Percentiles rank a stretch among this genome's conserved stretches.
Evolutionary conservation across 2,329 filamentous ascomycete genomes (phyloP).

Genomic region (Ophiostoma piceae): DNA sequence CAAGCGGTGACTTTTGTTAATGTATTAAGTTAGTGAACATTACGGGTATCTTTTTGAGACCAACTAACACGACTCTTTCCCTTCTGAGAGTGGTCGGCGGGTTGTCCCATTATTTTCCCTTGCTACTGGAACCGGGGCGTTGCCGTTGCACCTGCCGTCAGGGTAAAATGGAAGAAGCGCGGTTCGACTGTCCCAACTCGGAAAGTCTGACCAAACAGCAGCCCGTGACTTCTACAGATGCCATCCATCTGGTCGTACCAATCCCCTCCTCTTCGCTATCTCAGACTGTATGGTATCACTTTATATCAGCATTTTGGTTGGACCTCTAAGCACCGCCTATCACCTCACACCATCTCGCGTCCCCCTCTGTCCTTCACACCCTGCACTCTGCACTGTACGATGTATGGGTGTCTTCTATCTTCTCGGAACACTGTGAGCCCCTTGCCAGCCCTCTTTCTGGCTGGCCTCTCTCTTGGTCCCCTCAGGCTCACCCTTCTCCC

Average conservation of each 20-base stretch:
- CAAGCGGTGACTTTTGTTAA: background rate
- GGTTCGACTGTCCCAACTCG: background rate
- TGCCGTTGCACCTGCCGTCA: background rate
- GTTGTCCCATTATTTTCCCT: background rate
- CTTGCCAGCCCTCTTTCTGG: slow-evolving; percentile 10
- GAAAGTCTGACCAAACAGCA: slow-evolving; percentile 4
- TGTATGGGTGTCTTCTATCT: background rate
- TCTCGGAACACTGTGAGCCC: background rate
- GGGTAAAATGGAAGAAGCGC: background rate
- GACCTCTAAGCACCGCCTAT: background rate
- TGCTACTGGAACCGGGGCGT: background rate
- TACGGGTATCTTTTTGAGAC: background rate
- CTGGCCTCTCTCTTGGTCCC: background rate
- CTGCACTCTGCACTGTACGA: background rate
- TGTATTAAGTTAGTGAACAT: too few relatives aligned
- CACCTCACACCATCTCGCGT: background rate
- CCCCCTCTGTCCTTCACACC: background rate
- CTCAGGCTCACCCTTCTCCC: background rate
- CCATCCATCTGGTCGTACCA: background rate
- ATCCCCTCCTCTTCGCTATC: background rate
- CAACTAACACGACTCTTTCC: background rate
- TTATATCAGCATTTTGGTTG: background rate
- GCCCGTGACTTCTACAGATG: background rate
- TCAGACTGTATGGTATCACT: background rate
- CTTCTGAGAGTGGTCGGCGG: background rate